Base-by-base conservation (phyloP, 164 flowering plant genomes). In the Tetracentron sinense region DNA sequence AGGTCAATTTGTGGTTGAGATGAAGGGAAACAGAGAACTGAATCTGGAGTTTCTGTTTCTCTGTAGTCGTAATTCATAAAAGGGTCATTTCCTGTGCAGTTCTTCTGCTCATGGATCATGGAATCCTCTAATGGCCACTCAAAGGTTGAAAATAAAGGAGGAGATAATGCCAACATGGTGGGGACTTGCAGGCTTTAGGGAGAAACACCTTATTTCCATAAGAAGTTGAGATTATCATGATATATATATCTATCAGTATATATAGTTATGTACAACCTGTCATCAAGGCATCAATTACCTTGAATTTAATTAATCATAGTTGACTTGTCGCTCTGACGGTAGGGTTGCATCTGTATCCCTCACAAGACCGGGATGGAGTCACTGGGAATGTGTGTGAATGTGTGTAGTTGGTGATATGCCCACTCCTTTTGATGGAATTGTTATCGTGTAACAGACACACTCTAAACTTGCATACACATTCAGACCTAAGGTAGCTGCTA, bases 1-100 rank as follows among this genome's bases (percentile, higher is more conserved):
- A 23, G 3, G 4, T 21, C 25, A 6, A 33, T 3, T 42, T 35
- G 21, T 33, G 48, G 51, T 17, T 6, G 28, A 2, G 64, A 21
- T 7, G 31, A 23, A 25, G 62, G 54, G 28, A 65, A 56, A 12
- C 55, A 30, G 61, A 54, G 66, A 30, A 29, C 22, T 6, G 61
- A 49, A 5, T 62, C 62, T 19, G 33, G 3, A 10, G 62, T 38
- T 50, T 20, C 52, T n/a, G 21, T 8, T 31, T 56, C 63, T 57
- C 19, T 17, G 25, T 10, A n/a, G 33, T 23, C 3, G 28, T 15
- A 27, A 15, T 52, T 23, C 12, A 11, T 11, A 23, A 52, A 25
- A 25, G 21, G 49, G 49, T 46, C 20, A 46, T 6, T 46, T n/a
- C 20, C 19, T 46, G 0, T 7, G 53, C 57, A 42, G 29, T 53